phyloP scores from a whole-genome alignment of 23 red algal species.

The Agarophyton chilense region DNA sequence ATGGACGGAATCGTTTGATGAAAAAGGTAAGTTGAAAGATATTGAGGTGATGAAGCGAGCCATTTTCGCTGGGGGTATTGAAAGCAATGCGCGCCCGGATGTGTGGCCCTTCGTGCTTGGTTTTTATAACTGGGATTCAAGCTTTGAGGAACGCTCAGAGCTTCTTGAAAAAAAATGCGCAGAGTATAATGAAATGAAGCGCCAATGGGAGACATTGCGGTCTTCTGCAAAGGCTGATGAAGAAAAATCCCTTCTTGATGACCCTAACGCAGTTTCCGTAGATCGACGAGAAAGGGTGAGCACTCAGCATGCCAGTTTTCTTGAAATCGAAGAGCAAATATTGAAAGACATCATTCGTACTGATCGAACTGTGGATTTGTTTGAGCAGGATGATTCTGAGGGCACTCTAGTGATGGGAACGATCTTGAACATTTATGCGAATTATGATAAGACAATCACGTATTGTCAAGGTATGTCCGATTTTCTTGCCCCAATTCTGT shows the following conservation, averaged over 20 bases:
- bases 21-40: slow-evolving; percentile 62
- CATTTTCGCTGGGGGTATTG: slow-evolving; percentile 87
- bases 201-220: slow-evolving; percentile 36
- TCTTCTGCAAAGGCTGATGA: slow-evolving; percentile 51
- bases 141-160: slow-evolving; percentile 37
- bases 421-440: slow-evolving; percentile 87
- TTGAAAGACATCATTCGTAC: slow-evolving; percentile 96
- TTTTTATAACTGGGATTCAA: slow-evolving; percentile 69
- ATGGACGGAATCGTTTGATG: slow-evolving; percentile 62
- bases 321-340: slow-evolving; percentile 80
- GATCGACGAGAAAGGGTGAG: slow-evolving; percentile 70
- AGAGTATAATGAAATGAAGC: slow-evolving; percentile 62
- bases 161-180: slow-evolving; percentile 5
- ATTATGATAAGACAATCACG: slow-evolving; percentile 72
- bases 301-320: slow-evolving; percentile 55
- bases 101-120: slow-evolving; percentile 86
- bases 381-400: slow-evolving; percentile 60
- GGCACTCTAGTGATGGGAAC: slow-evolving; percentile 41
- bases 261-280: not conserved
- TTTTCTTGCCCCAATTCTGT: slow-evolving; percentile 83
- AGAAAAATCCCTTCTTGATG: not conserved
- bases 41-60: slow-evolving; percentile 65
- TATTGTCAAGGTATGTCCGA: slow-evolving; percentile 99
- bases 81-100: slow-evolving; percentile 36
- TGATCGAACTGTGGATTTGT: slow-evolving; percentile 82